phyloP scores from a whole-genome alignment of 2,329 filamentous ascomycete genomes.

The Colletotrichum aenigma region DNA sequence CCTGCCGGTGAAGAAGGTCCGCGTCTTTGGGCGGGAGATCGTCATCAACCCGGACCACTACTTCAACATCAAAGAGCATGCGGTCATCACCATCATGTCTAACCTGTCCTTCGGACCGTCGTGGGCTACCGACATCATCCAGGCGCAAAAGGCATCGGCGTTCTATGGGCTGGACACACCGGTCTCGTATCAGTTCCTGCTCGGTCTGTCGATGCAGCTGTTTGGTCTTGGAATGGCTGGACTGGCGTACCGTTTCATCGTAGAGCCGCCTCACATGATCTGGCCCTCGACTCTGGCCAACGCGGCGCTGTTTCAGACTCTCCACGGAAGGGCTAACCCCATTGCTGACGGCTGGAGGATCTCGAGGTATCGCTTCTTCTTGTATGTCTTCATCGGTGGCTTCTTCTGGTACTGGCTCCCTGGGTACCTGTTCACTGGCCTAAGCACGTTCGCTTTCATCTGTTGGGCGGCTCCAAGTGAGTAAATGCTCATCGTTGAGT shows the following conservation, averaged over 20 bases:
- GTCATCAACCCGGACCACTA: slow-evolving; percentile 49
- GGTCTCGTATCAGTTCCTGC: slow-evolving; percentile 47
- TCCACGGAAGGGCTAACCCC: slow-evolving; percentile 42
- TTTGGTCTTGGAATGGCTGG: slow-evolving; percentile 53
- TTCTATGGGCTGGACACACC: slow-evolving; percentile 40
- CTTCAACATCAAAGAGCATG: slow-evolving; percentile 59
- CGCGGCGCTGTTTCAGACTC: slow-evolving; percentile 44
- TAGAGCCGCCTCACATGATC: slow-evolving; percentile 47
- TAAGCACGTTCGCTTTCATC: slow-evolving; percentile 49
- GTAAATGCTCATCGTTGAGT: background rate
- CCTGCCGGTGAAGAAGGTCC: slow-evolving; percentile 35
- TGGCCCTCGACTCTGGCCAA: slow-evolving; percentile 52
- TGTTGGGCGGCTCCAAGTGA: slow-evolving; percentile 46
- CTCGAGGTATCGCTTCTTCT: slow-evolving; percentile 40
- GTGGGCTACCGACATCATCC: slow-evolving; percentile 48
- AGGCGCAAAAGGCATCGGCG: slow-evolving; percentile 48
- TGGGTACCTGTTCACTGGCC: slow-evolving; percentile 45
- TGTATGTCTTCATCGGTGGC: slow-evolving; percentile 39
- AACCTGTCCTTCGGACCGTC: slow-evolving; percentile 48
- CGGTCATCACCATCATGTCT: slow-evolving; percentile 56
- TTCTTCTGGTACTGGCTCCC: slow-evolving; percentile 55
- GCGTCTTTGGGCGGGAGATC: slow-evolving; percentile 34
- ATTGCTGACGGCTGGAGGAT: slow-evolving; percentile 38
- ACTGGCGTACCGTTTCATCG: slow-evolving; percentile 43
- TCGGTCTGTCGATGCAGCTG: slow-evolving; percentile 50